phyloP scores from a whole-genome alignment of 2,329 filamentous ascomycete species.

The Colletotrichum sp. region DNA sequence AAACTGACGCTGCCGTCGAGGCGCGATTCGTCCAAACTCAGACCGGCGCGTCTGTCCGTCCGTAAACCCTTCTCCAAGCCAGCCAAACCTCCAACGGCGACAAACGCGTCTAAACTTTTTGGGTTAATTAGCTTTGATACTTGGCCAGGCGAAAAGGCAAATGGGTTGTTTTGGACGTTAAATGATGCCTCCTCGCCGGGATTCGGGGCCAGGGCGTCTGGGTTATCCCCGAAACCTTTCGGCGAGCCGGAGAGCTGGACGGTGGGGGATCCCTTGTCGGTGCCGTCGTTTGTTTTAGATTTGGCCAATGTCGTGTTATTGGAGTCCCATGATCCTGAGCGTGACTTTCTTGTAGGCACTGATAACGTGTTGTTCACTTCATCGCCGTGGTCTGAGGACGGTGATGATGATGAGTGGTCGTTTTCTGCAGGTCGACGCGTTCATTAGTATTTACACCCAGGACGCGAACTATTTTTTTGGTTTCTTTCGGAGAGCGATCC shows the following conservation, averaged over 20 bases:
- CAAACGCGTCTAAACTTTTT: slow-evolving; percentile 52
- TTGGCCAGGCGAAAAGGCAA: slow-evolving; percentile 59
- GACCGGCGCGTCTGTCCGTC: slow-evolving; percentile 50
- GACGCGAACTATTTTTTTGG: not conserved
- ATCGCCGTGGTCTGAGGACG: slow-evolving; percentile 12
- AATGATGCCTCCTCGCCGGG: slow-evolving; percentile 76
- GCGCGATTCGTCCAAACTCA: slow-evolving; percentile 54
- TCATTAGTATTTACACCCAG: not conserved
- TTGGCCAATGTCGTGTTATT: slow-evolving; percentile 19
- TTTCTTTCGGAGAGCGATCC: not conserved
- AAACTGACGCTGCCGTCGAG: slow-evolving; percentile 50
- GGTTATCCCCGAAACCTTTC: slow-evolving; percentile 25
- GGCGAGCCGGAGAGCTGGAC: slow-evolving; percentile 4
- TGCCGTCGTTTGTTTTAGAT: slow-evolving; percentile 10
- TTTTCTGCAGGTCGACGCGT: not conserved
- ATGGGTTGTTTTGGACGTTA: slow-evolving; percentile 62
- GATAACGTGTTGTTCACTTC: slow-evolving; percentile 22
- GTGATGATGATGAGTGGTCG: slow-evolving; percentile 1
- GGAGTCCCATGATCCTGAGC: slow-evolving; percentile 21
- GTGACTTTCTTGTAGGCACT: slow-evolving; percentile 22
- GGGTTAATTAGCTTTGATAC: slow-evolving; percentile 59
- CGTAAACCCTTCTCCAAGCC: slow-evolving; percentile 57
- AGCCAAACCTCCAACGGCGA: slow-evolving; percentile 56
- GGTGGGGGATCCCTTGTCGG: slow-evolving; percentile 14
- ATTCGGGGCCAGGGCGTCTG: slow-evolving; percentile 24